phyloP scores from a whole-genome alignment of 306 rosid genomes.

The Rosa lucieae region DNA sequence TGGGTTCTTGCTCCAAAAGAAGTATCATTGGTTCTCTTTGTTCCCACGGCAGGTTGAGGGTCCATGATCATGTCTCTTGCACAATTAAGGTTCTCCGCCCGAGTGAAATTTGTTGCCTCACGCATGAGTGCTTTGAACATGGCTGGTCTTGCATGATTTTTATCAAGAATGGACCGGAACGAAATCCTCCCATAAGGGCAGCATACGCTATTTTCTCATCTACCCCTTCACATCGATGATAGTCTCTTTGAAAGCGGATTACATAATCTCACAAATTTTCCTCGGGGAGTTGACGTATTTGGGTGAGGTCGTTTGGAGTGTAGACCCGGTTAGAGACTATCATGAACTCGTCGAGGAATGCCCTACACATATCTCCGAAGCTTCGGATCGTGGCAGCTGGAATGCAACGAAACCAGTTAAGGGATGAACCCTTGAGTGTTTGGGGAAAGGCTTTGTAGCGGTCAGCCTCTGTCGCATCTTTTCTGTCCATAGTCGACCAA shows the following conservation, averaged over 20 bases:
- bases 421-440: neutral
- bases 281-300: neutral
- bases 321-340: neutral
- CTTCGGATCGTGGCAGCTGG: neutral
- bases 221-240: neutral
- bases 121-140: neutral
- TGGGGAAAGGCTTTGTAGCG: too few species aligned
- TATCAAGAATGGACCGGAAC: neutral
- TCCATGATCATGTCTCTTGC: neutral
- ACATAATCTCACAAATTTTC: neutral
- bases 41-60: neutral
- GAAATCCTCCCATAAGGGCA: neutral
- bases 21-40: neutral
- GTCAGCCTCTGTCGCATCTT: too few species aligned
- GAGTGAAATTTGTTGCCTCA: neutral
- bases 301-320: neutral
- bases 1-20: neutral
- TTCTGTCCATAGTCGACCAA: too few species aligned
- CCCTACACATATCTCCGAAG: neutral
- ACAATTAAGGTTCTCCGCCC: neutral
- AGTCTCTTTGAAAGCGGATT: neutral
- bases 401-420: neutral
- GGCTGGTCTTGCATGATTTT: neutral
- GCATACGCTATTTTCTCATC: neutral
- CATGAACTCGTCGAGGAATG: neutral